Base-by-base conservation (phyloP, 345 rosid species). In the Tarenaya hassleriana region DNA sequence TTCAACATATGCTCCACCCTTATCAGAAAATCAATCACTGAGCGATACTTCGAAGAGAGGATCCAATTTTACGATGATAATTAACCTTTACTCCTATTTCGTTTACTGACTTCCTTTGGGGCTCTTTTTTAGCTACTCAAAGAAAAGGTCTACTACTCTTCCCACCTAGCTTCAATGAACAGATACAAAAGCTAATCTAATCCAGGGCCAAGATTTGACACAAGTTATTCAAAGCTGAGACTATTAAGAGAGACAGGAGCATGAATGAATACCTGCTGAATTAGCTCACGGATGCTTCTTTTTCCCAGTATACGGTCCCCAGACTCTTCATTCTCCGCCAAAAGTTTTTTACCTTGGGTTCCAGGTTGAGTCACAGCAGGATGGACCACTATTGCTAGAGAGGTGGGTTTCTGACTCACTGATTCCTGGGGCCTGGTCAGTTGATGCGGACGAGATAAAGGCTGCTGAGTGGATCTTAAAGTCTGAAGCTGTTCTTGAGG, bases 201-300 rank as follows among this genome's bases (percentile, higher is more conserved):
- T 44, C 41, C 1, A 13, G 2, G 13, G 50, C 46, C 47, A 58
- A 51, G 31, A 37, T 37, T 58, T 42, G 43, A 37, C 43, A 21
- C 44, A 31, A 27, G 10, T 12, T 44, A 34, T 49, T 37, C 39
- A 52, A 38, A 39, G 39, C 47, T 39, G 50, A 39, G 55, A 35
- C 50, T 38, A 52, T 7, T 45, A 16, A 39, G 50, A 38, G 34
- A 58, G 44, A n/a, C n/a, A n/a, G n/a, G n/a, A n/a, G n/a, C n/a
- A 24, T 39, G 41, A 40, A 44, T 45, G 34, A 58, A 64, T 62
- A 86, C 96, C 96, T 92, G 98, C 68, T 71, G 74, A 63, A 88
- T 78, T 52, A 88, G 73, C 62, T 92, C 94, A 52, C 75, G 80
- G 69, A 92, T 85, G 67, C 82, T 88, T 76, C 98, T 75, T 81